Conservation (phyloP, 176 grass and related monocot genomes). For the Rhipidocladum racemiflorum region DNA sequence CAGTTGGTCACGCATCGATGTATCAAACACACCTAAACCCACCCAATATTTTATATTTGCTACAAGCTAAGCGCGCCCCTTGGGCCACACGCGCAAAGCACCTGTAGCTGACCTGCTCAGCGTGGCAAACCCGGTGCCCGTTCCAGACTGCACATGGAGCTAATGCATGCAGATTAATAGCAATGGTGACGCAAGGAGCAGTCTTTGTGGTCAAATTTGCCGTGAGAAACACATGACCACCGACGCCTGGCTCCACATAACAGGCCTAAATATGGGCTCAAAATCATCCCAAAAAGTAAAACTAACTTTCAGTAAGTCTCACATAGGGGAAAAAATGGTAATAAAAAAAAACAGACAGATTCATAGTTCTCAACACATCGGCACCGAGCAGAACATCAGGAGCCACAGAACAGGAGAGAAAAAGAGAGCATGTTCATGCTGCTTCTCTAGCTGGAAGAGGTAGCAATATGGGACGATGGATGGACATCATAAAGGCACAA, state of each 20-base stretch:
- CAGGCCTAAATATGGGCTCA: not conserved
- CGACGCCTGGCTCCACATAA: constrained; percentile 21
- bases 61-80: not conserved
- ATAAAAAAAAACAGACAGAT: not conserved
- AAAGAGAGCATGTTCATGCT: not conserved
- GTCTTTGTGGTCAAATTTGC: constrained; percentile 29
- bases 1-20: not conserved
- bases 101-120: constrained; percentile 30
- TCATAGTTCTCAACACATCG: not conserved
- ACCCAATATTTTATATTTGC: too few relatives aligned
- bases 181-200: not conserved
- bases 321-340: not conserved
- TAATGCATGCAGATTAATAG: constrained; percentile 18
- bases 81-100: not conserved
- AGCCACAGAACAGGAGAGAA: not conserved
- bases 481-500: constrained; percentile 37
- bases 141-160: constrained; percentile 33
- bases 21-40: constrained; percentile 1
- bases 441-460: constrained; percentile 2
- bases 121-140: constrained; percentile 5
- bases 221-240: constrained; percentile 28
- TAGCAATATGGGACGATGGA: not conserved
- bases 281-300: not conserved
- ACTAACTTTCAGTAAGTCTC: not conserved
- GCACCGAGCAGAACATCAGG: not conserved